Percentiles rank a stretch among this genome's conserved stretches.
These are phyloP conservation scores for Tremella yokohamensis DNA, from an alignment of 768 basidiomycete genomes.

Conservation along the genomic window DNA sequence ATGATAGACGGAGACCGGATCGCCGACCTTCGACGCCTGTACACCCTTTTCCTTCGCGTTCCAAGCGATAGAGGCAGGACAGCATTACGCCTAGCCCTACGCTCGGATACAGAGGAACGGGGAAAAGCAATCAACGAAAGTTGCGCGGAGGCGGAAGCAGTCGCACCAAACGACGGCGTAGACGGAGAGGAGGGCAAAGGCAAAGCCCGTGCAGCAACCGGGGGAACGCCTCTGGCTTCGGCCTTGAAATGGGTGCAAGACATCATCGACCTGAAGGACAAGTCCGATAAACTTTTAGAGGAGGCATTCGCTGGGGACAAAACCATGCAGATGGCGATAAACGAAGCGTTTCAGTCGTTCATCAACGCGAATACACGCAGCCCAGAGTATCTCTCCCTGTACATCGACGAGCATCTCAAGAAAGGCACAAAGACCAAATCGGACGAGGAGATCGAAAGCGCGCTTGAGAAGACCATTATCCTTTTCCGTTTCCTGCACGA, in stretches of 20 bases:
- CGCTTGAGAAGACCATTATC: slow-evolving; percentile 92
- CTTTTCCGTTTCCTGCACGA: slow-evolving; percentile 90
- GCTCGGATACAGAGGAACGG: slow-evolving; percentile 66
- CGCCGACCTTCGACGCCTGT: slow-evolving; percentile 73
- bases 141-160: slow-evolving; percentile 9
- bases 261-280: slow-evolving; percentile 85
- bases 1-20: slow-evolving; percentile 81
- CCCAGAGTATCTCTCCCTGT: slow-evolving; percentile 91
- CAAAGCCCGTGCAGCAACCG: slow-evolving; percentile 53
- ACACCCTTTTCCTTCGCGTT: slow-evolving; percentile 63
- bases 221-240: slow-evolving; percentile 53
- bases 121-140: slow-evolving; percentile 74
- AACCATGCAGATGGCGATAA: slow-evolving; percentile 72
- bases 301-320: slow-evolving; percentile 69
- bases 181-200: slow-evolving; percentile 55
- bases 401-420: slow-evolving; percentile 92
- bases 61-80: slow-evolving; percentile 65
- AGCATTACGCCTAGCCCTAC: slow-evolving; percentile 64
- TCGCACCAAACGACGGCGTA: slow-evolving; percentile 5
- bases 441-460: slow-evolving; percentile 79
- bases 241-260: slow-evolving; percentile 93
- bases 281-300: slow-evolving; percentile 72
- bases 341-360: slow-evolving; percentile 88
- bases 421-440: slow-evolving; percentile 98
- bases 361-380: slow-evolving; percentile 82